Base-by-base conservation (phyloP, 2,329 filamentous ascomycete species). In the Colletotrichum sp. region DNA sequence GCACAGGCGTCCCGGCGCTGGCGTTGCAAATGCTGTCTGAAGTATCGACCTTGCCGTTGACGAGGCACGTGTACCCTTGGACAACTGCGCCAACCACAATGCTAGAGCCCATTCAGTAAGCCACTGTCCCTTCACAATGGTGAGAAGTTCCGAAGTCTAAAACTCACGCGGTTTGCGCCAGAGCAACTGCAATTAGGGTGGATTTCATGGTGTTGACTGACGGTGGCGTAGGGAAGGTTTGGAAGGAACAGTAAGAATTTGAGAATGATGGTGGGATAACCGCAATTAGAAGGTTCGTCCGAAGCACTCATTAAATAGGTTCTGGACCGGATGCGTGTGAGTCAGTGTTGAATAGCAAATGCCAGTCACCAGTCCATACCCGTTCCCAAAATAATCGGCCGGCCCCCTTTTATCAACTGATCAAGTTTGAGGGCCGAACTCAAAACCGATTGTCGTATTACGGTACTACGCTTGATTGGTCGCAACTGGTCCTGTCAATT, bases 71-170 rank as follows among this genome's bases (percentile, higher is more conserved):
- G 3, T 43, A 43, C 5, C 18, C 38, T 43, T 43, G 38, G 18
- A 43, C n/a, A 5, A 43, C 16, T 11, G 38, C 8, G 9, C 38
- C 38, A n/a, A n/a, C 8, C 16, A 43, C 38, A n/a, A 43, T 43
- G 38, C 38, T 43, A n/a, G 16, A 1, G 5, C 18, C 0, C 38
- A 0, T 43, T 43, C 38, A 43, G 16, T 43, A 43, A 43, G 38
- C 38, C 27, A 29, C 4, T 29, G 4, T 29, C 38, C 16, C 8
- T 8, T 0, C 11, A 0, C 18, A 8, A 18, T n/a, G 9, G 11
- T 0, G 0, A 43, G 0, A n/a, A 18, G 38, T 16, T 43, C 18
- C 18, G 0, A 11, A n/a, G 18, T 0, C 16, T 18, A 43, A 16
- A 43, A 57, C 54, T 57, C 15, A 57, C 54, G 24, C 54, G 4